Conservation (phyloP, 176 grass and related monocot genomes). For the Carex littledalei region DNA sequence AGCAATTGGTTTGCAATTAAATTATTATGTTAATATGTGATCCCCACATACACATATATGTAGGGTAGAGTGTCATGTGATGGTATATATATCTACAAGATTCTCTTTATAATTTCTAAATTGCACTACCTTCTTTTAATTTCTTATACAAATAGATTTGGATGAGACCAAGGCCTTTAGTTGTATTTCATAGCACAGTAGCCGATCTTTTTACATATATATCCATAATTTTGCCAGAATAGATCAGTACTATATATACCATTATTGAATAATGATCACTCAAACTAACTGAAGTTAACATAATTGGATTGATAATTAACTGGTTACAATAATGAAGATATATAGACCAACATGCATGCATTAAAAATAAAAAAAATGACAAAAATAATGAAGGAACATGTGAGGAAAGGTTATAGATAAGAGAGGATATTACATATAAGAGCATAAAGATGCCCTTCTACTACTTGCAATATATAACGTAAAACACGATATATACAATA, state of each 20-base stretch:
- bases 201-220: not conserved
- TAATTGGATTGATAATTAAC: not conserved
- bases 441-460: not conserved
- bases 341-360: too few relatives aligned
- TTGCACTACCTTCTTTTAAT: not conserved
- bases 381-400: not conserved
- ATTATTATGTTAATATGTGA: not conserved
- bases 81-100: not conserved
- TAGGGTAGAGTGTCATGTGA: not conserved
- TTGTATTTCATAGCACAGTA: not conserved
- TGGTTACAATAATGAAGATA: not conserved
- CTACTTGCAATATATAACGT: not conserved
- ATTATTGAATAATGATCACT: not conserved
- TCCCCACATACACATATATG: not conserved
- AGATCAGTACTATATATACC: not conserved
- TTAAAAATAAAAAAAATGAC: not conserved
- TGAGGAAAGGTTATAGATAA: not conserved
- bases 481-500: not conserved
- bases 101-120: not conserved
- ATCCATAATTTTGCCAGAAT: not conserved
- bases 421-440: slow-evolving; percentile 6
- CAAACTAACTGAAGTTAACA: not conserved
- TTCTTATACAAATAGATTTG: not conserved
- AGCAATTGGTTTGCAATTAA: not conserved
- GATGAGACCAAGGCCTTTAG: not conserved